Evolutionary conservation across 2,329 filamentous ascomycete species (phyloP).

Genomic region (Cladophialophora carrionii): DNA sequence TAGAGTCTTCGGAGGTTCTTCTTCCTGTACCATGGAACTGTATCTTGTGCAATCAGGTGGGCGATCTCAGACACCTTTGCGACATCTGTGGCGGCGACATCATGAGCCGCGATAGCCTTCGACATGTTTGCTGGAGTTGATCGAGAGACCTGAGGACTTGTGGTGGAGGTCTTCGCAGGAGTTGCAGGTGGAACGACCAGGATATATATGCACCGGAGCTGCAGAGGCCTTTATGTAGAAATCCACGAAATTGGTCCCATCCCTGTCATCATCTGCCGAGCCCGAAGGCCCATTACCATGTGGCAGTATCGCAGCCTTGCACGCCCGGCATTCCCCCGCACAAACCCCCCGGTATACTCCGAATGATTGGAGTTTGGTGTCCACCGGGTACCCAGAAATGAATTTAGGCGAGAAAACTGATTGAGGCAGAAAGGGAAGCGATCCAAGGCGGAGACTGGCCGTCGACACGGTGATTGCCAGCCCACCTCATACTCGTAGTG

Average conservation of each 20-base stretch:
- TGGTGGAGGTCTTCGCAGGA: not conserved
- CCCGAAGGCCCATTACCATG: not conserved
- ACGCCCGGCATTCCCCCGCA: slow-evolving; percentile 3
- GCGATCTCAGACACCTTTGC: slow-evolving; percentile 29
- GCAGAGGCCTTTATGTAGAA: slow-evolving; percentile 8
- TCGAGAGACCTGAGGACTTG: not conserved
- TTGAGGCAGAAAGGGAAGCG: slow-evolving; percentile 26
- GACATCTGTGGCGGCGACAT: slow-evolving; percentile 29
- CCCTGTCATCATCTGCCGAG: slow-evolving; percentile 14
- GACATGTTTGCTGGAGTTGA: slow-evolving; percentile 21
- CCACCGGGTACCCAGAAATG: slow-evolving; percentile 5
- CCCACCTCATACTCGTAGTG: not conserved
- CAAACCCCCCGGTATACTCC: slow-evolving; percentile 1
- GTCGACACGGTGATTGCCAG: not conserved
- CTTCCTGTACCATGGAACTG: slow-evolving; percentile 60
- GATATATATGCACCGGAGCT: not conserved
- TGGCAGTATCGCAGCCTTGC: slow-evolving; percentile 13
- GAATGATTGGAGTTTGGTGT: slow-evolving; percentile 10
- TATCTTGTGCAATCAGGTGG: slow-evolving; percentile 41
- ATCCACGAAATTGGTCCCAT: not conserved
- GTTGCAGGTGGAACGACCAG: not conserved
- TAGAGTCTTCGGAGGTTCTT: slow-evolving; percentile 62
- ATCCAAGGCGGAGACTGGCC: slow-evolving; percentile 12
- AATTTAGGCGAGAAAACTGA: slow-evolving; percentile 29
- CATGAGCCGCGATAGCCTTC: slow-evolving; percentile 25